Evolutionary conservation across 805 yeast genomes (phyloP).

Genomic region (Lachancea lanzarotensis): DNA sequence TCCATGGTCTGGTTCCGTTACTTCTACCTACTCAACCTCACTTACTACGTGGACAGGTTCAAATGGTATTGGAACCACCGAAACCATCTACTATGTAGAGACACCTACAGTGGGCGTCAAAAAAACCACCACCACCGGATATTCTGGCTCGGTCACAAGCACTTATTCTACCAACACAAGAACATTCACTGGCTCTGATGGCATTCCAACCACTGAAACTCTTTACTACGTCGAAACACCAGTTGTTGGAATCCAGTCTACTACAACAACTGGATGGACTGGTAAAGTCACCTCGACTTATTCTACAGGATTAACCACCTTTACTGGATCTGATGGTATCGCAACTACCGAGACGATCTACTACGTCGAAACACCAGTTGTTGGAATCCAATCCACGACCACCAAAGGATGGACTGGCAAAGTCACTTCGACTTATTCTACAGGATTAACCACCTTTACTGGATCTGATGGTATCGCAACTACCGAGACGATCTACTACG

Average conservation of each 20-base stretch:
- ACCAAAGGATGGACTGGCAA: slow-evolving; percentile 10
- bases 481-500: slow-evolving; percentile 9
- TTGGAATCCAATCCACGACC: slow-evolving; percentile 3
- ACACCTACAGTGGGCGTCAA: slow-evolving; percentile 7
- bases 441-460: slow-evolving; percentile 6
- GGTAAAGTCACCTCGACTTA: slow-evolving; percentile 3
- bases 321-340: slow-evolving; percentile 6
- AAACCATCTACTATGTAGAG: slow-evolving; percentile 5
- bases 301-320: slow-evolving; percentile 5
- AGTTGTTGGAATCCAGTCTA: slow-evolving; percentile 1
- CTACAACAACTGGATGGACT: slow-evolving; percentile 4
- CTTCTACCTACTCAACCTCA: slow-evolving; percentile 8
- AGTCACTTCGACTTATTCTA: slow-evolving; percentile 7
- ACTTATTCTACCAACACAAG: slow-evolving; percentile 7
- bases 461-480: slow-evolving; percentile 7
- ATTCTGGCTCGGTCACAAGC: slow-evolving; percentile 5
- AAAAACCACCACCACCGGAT: slow-evolving; percentile 4
- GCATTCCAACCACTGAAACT: slow-evolving; percentile 6
- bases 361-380: slow-evolving; percentile 6
- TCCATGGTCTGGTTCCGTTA: slow-evolving; percentile 10
- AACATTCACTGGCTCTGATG: slow-evolving; percentile 5
- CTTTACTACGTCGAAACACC: slow-evolving; percentile 8
- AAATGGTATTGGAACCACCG: slow-evolving; percentile 6
- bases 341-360: slow-evolving; percentile 3
- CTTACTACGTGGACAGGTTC: slow-evolving; percentile 2